Conservation (phyloP, 768 basidiomycete genomes). For the Boletus pseudo-olivaceus region DNA sequence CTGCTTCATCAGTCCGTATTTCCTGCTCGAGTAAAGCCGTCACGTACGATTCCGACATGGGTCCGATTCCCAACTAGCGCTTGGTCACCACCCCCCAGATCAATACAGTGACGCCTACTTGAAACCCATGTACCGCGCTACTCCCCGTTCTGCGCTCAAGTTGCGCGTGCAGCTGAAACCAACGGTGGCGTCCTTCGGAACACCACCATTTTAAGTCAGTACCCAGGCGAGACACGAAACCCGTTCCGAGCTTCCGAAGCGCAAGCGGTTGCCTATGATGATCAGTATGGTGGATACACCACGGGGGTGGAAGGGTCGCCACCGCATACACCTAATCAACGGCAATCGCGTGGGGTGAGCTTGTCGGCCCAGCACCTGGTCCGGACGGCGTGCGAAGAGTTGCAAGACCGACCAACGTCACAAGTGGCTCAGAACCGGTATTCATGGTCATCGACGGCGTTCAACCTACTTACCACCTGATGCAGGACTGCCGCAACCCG, state of each 20-base stretch:
- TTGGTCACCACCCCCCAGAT: constrained; percentile 36
- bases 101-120: constrained; percentile 28
- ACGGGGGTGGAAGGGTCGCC: constrained; percentile 23
- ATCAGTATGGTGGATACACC: constrained; percentile 30
- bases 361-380: constrained; percentile 57
- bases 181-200: constrained; percentile 41
- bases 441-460: constrained; percentile 54
- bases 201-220: constrained; percentile 33
- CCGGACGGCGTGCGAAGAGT: constrained; percentile 79
- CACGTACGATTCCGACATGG: constrained; percentile 30
- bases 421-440: constrained; percentile 60
- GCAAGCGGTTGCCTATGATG: constrained; percentile 39
- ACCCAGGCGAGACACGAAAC: constrained; percentile 48
- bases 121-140: constrained; percentile 18
- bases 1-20: constrained; percentile 40
- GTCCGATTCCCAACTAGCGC: constrained; percentile 41
- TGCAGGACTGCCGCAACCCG: constrained; percentile 60
- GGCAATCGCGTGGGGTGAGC: constrained; percentile 60
- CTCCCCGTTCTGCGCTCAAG: constrained; percentile 39
- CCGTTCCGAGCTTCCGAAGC: constrained; percentile 55
- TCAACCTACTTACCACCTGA: constrained; percentile 60
- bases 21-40: constrained; percentile 42
- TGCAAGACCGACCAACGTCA: constrained; percentile 62
- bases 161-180: constrained; percentile 32
- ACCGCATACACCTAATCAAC: background rate